Evolutionary conservation across 2,329 filamentous ascomycete species (phyloP).

Genomic region (Fusarium metavorans): DNA sequence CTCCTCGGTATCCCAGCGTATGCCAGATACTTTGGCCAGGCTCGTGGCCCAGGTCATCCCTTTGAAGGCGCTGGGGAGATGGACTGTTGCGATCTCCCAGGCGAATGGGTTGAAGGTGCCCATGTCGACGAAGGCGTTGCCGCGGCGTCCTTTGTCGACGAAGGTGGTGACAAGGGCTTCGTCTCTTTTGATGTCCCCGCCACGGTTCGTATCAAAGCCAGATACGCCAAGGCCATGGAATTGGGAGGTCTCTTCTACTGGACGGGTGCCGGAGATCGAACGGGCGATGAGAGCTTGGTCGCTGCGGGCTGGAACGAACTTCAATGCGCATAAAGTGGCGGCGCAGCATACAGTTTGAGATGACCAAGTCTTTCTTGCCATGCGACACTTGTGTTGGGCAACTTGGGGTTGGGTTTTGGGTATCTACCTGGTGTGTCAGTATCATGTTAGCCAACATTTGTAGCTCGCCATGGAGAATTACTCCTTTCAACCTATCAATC

Average conservation of each 20-base stretch:
- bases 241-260: conserved; percentile 77
- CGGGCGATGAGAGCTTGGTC: conserved; percentile 67
- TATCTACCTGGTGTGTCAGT: not conserved
- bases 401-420: not conserved
- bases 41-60: conserved; percentile 64
- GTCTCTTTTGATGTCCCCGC: conserved; percentile 73
- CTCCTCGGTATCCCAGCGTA: conserved; percentile 74
- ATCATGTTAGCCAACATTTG: not conserved
- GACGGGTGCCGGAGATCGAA: conserved; percentile 72
- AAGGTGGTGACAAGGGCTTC: conserved; percentile 59
- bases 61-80: conserved; percentile 65
- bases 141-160: conserved; percentile 69
- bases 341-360: not conserved
- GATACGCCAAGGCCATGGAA: conserved; percentile 65
- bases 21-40: conserved; percentile 70
- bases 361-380: not conserved
- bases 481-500: not conserved
- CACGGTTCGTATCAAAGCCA: conserved; percentile 72
- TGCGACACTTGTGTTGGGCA: not conserved
- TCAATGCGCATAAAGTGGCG: not conserved
- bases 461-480: too few relatives aligned
- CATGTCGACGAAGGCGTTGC: conserved; percentile 63
- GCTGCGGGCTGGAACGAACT: conserved; percentile 69
- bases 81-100: conserved; percentile 72
- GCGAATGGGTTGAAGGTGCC: conserved; percentile 56